These are phyloP conservation scores for Trapa bicornis DNA, from an alignment of 345 rosid species.

Conservation along the genomic window DNA sequence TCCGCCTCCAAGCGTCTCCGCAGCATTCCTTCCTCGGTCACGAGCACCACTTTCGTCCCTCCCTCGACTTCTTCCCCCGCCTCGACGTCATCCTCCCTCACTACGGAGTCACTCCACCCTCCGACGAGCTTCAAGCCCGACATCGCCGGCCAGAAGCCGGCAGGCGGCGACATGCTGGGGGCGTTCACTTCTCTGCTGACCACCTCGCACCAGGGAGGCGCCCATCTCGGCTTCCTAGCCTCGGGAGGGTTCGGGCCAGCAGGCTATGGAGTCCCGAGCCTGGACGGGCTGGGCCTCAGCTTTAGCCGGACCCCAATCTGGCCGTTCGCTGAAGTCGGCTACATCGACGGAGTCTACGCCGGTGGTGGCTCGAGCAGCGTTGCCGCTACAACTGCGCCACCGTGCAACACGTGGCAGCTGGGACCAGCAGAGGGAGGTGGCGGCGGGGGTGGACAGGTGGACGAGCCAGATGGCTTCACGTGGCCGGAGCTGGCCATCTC, in stretches of 20 bases:
- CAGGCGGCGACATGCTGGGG: background rate
- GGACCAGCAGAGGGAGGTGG: background rate
- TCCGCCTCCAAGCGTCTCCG: slow-evolving; percentile 32
- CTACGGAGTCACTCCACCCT: slow-evolving; percentile 16
- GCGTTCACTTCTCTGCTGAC: slow-evolving; percentile 10
- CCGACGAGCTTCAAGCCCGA: slow-evolving; percentile 1
- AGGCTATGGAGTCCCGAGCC: slow-evolving; percentile 1
- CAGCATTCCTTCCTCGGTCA: slow-evolving; percentile 7
- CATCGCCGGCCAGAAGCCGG: background rate
- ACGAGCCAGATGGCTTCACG: slow-evolving; percentile 28
- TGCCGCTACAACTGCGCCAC: slow-evolving; percentile 4
- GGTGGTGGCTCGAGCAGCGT: slow-evolving; percentile 6
- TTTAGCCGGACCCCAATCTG: slow-evolving; percentile 20
- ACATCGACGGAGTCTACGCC: slow-evolving; percentile 8
- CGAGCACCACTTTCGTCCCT: background rate
- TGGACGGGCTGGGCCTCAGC: slow-evolving; percentile 28
- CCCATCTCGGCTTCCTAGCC: slow-evolving; percentile 6
- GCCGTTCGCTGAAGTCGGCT: slow-evolving; percentile 26
- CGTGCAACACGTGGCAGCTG: slow-evolving; percentile 29
- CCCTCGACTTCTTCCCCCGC: slow-evolving; percentile 13
- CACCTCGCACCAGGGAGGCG: slow-evolving; percentile 4
- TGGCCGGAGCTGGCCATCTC: slow-evolving; percentile 54
- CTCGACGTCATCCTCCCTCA: slow-evolving; percentile 15
- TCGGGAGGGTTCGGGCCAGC: slow-evolving; percentile 10
- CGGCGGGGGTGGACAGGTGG: slow-evolving; percentile 22